Evolutionary conservation across 306 rosid species (phyloP), one percentile per base, ranked within the genome.

Genomic region (Cyclanthera cordifolia): DNA sequence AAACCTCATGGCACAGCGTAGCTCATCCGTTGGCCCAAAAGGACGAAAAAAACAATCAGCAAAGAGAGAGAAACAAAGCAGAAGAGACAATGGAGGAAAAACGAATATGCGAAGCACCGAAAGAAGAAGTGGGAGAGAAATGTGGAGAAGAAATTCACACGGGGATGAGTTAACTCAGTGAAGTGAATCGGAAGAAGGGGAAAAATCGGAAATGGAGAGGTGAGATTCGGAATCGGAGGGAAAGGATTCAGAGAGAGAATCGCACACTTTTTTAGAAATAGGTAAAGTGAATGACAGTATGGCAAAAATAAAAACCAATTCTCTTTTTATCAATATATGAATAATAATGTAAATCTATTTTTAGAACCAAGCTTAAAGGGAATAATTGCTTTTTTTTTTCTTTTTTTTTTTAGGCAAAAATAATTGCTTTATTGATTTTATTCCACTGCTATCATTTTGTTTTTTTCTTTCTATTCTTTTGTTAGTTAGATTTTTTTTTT

Each of bases 201-300:
- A n/a, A 4, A 50, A 28, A 2, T 50, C 5, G 58, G 54, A 3
- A 23, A n/a, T 24, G 49, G 53, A 1, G 47, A 41, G 19, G 4
- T 47, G 39, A 30, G 92, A 86, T 82, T 86, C 89, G 68, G 87
- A 84, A 86, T 84, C 92, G 69, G 72, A 51, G 72, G 51, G 53
- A 2, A 37, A 45, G 32, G 78, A 74, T 67, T 67, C 78, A 46
- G 50, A 60, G 5, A 7, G 4, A 17, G 48, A 39, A 20, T 4
- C 0, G 30, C 67, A 59, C 45, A 25, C 3, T 15, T 75, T 67
- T 65, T 6, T 70, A 75, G 32, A 72, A 56, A 58, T 39, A n/a
- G 81, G 46, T 77, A 61, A 76, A 75, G 83, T 81, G 86, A 77
- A 57, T 77, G 79, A 81, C 91, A 86, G 88, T 30, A 16, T 72